Evolutionary conservation across 495 filamentous ascomycete species (phyloP).

Genomic region (Penicillium argentinense): DNA sequence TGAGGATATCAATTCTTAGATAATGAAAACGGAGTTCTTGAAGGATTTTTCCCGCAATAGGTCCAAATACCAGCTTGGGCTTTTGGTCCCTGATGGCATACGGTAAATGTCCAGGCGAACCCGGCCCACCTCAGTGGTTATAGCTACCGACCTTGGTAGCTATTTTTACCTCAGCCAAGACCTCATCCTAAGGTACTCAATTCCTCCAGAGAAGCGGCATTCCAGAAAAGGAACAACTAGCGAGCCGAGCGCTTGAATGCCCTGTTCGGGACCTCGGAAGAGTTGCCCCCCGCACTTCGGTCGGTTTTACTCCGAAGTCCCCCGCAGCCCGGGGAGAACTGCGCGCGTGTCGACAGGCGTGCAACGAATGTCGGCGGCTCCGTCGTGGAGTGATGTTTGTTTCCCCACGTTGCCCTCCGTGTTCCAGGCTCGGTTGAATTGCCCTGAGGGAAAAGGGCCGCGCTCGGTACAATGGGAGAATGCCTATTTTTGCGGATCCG

Average conservation of each 20-base stretch:
- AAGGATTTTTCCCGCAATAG: no score
- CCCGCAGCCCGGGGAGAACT: constrained; percentile 4
- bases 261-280: constrained; percentile 12
- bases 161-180: neutral
- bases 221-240: neutral
- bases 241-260: constrained; percentile 5
- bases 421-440: constrained; percentile 7
- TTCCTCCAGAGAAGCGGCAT: no score
- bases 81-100: neutral
- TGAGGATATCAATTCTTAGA: no score
- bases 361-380: no score
- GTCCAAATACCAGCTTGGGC: no score
- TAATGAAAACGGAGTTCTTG: no score
- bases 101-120: neutral
- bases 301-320: constrained; percentile 6
- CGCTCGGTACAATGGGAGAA: constrained; percentile 8
- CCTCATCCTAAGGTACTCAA: no score
- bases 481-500: neutral
- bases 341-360: neutral
- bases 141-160: neutral
- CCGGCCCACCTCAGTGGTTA: neutral
- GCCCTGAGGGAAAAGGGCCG: neutral
- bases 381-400: constrained; percentile 7
- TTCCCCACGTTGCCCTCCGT: constrained; percentile 13
- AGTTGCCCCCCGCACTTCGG: constrained; percentile 10